A percentile compares a stretch with the other conserved stretches of the same genome.
Evolutionary conservation across 2,329 filamentous ascomycete genomes (phyloP).

Genomic region (Ceratocystis destructans): DNA sequence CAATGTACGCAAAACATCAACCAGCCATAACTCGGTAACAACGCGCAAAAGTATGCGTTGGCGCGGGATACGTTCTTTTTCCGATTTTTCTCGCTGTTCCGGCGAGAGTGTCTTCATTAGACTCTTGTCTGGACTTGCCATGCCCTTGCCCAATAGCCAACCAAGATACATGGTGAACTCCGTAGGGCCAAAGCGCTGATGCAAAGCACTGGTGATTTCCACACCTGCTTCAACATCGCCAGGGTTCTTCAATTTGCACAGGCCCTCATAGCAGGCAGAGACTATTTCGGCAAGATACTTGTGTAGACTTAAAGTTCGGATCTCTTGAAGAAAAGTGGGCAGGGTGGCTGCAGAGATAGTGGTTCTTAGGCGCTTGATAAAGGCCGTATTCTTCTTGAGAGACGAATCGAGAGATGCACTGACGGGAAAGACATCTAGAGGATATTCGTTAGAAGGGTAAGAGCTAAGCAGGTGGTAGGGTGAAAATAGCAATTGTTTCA

Average conservation of each 20-base stretch:
- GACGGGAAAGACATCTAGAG: constrained; percentile 60
- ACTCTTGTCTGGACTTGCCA: constrained; percentile 80
- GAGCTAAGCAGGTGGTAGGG: constrained; percentile 19
- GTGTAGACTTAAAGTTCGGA: constrained; percentile 77
- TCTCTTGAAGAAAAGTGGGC: constrained; percentile 75
- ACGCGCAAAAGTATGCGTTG: constrained; percentile 79
- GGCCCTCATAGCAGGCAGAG: constrained; percentile 84
- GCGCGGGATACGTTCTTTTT: constrained; percentile 78
- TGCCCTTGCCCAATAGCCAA: constrained; percentile 81
- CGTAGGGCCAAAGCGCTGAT: constrained; percentile 79
- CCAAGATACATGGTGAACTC: constrained; percentile 87
- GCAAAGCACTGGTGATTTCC: constrained; percentile 86
- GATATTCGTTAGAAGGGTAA: constrained; percentile 19
- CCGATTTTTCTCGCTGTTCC: constrained; percentile 83
- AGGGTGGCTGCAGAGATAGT: constrained; percentile 69
- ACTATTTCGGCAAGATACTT: constrained; percentile 97
- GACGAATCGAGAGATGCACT: constrained; percentile 78
- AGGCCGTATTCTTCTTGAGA: constrained; percentile 94
- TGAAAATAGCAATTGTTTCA: constrained; percentile 14
- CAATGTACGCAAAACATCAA: constrained; percentile 72
- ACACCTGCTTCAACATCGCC: constrained; percentile 86
- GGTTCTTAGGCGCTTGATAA: constrained; percentile 90
- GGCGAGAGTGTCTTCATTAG: constrained; percentile 61
- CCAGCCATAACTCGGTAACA: constrained; percentile 91
- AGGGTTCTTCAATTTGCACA: constrained; percentile 80